Base-by-base conservation (phyloP, 768 basidiomycete species). In the Podaxis carcinomalis region DNA sequence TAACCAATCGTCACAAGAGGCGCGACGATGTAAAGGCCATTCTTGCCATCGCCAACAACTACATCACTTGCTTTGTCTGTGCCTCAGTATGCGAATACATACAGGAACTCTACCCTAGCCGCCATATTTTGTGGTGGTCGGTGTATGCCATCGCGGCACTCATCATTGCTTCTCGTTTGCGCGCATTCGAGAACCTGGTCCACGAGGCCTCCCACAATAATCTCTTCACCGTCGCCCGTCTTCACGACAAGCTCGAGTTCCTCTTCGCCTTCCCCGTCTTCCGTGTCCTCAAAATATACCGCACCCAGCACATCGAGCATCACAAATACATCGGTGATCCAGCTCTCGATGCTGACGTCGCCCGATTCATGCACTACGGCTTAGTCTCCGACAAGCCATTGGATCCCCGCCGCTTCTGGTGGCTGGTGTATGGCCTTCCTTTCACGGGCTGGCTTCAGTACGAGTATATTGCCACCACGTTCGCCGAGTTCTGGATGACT, bases 301-400 rank as follows among this genome's bases (percentile, higher is more conserved):
- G 56, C 28, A 58, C 57, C 13, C 57, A 58, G 9, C 47, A 51
- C 23, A 58, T 58, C 13, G 57, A 51, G 21, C 57, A 51, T 36
- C 56, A 57, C 46, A 57, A 57, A 35, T 57, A 47, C 32, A 57
- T 57, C 56, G 56, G 56, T 36, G 56, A 57, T 16, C 56, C 56
- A 21, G 46, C 42, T 36, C 49, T 58, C 27, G 57, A 58, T 25
- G 57, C 49, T 23, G 57, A 58, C 10, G 36, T 58, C 21, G 35
- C 57, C 23, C n/a, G 57, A 27, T 27, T 58, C 23, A 51, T 58
- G 46, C 57, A 58, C 39, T 58, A 58, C 23, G 57, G 57, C 23
- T 39, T 58, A 40, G 57, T 51, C 27, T 58, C 47, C n/a, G 47
- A 58, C 35, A 58, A 50, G 35, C 49, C 57, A 0, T 47, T 58